These are phyloP conservation scores for Neobulgaria alba DNA, from an alignment of 2,329 filamentous ascomycete genomes.

Conservation along the genomic window DNA sequence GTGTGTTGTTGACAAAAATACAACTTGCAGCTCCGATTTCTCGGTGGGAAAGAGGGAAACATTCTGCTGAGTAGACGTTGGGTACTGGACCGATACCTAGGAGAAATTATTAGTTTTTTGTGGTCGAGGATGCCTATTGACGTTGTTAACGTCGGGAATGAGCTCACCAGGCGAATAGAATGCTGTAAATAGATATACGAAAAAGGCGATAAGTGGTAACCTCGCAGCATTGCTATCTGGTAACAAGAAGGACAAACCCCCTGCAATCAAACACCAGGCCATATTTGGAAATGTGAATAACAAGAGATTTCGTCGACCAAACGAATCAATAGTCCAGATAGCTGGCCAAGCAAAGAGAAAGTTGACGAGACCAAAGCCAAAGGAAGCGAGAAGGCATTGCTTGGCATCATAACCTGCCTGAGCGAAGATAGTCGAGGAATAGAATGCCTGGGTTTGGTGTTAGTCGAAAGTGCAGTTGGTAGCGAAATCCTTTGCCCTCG, in stretches of 20 bases:
- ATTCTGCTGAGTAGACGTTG: slow-evolving; percentile 53
- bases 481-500: too few relatives aligned
- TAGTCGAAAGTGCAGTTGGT: too few relatives aligned
- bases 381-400: slow-evolving; percentile 50
- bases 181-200: slow-evolving; percentile 55
- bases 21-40: slow-evolving; percentile 56
- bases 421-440: slow-evolving; percentile 54
- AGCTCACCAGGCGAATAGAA: slow-evolving; percentile 59
- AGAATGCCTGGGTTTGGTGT: too few relatives aligned
- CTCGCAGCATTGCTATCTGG: slow-evolving; percentile 32
- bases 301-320: slow-evolving; percentile 50
- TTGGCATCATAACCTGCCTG: slow-evolving; percentile 47
- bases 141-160: too few relatives aligned
- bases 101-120: too few relatives aligned
- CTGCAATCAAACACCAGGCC: slow-evolving; percentile 54
- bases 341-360: slow-evolving; percentile 53
- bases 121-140: too few relatives aligned
- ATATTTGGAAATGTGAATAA: slow-evolving; percentile 60
- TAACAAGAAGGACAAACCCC: slow-evolving; percentile 50
- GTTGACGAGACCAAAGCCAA: slow-evolving; percentile 57
- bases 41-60: slow-evolving; percentile 54
- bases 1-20: slow-evolving; percentile 51
- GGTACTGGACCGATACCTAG: slow-evolving; percentile 53
- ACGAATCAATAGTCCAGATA: slow-evolving; percentile 55
- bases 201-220: slow-evolving; percentile 46